phyloP scores from a whole-genome alignment of 2,329 filamentous ascomycete species.

The Alternaria brassicicola region DNA sequence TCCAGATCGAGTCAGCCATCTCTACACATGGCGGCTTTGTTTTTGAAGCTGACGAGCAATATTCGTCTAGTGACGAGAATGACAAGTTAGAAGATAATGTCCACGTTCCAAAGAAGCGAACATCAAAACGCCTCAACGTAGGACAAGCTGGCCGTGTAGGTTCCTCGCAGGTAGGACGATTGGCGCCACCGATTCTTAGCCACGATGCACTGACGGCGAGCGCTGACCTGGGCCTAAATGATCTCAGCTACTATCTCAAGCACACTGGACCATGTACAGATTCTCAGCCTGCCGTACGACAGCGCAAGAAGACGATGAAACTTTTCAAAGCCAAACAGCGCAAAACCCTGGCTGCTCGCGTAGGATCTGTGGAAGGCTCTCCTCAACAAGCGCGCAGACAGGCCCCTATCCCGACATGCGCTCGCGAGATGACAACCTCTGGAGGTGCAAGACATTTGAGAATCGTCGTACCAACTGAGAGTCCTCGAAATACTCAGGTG shows the following conservation, averaged over 20 bases:
- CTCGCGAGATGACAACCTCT: constrained; percentile 37
- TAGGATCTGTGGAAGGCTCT: constrained; percentile 31
- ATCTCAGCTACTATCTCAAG: constrained; percentile 39
- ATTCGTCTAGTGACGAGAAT: constrained; percentile 29
- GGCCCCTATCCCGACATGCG: constrained; percentile 31
- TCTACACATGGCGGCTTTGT: constrained; percentile 32
- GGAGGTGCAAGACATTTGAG: constrained; percentile 38
- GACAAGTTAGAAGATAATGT: constrained; percentile 14
- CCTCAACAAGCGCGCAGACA: constrained; percentile 21
- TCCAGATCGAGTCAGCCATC: constrained; percentile 16
- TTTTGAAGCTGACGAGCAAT: constrained; percentile 29
- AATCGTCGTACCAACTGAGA: constrained; percentile 35
- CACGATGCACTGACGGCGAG: constrained; percentile 40
- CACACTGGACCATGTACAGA: constrained; percentile 37
- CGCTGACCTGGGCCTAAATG: constrained; percentile 35
- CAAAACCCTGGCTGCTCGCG: constrained; percentile 31
- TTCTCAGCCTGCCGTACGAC: constrained; percentile 7
- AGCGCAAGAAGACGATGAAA: constrained; percentile 28
- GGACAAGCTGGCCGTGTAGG: constrained; percentile 25
- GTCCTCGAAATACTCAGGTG: constrained; percentile 13
- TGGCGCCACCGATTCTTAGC: constrained; percentile 43
- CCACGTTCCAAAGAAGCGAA: constrained; percentile 18
- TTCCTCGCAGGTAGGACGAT: constrained; percentile 28
- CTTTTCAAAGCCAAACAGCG: constrained; percentile 34
- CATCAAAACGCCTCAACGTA: constrained; percentile 3